A percentile compares a stretch with the other conserved stretches of the same genome.
These are phyloP conservation scores for Telfairia occidentalis DNA, from an alignment of 331 rosid genomes.

Conservation along the genomic window DNA sequence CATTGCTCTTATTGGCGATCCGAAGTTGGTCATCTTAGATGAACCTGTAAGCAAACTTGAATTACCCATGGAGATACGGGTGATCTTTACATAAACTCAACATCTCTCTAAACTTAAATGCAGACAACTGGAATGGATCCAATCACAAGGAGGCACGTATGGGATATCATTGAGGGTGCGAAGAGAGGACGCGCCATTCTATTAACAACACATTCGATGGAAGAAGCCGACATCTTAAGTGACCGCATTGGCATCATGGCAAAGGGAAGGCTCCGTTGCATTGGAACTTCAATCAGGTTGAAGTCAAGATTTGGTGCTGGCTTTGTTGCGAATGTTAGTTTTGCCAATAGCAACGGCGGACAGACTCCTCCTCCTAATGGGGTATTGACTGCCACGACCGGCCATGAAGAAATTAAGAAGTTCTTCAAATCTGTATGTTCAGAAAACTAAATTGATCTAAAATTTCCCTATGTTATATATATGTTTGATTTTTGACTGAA, in stretches of 20 bases:
- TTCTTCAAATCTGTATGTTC: slow-evolving; percentile 60
- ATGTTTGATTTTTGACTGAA: slow-evolving; percentile 21
- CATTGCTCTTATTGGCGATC: slow-evolving; percentile 86
- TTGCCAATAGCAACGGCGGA: slow-evolving; percentile 26
- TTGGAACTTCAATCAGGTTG: slow-evolving; percentile 76
- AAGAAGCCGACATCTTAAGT: slow-evolving; percentile 83
- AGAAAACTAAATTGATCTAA: neutral
- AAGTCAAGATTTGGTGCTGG: slow-evolving; percentile 83
- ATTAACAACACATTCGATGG: slow-evolving; percentile 95
- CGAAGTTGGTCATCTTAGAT: slow-evolving; percentile 68
- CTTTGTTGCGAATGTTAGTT: slow-evolving; percentile 54
- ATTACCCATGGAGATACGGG: neutral
- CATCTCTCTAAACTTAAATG: neutral
- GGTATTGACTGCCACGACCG: slow-evolving; percentile 25
- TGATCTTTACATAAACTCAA: slow-evolving; percentile 11
- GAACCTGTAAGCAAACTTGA: slow-evolving; percentile 53
- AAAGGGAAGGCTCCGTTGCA: slow-evolving; percentile 84
- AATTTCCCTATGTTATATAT: neutral
- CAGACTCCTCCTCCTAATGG: slow-evolving; percentile 25
- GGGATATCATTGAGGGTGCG: slow-evolving; percentile 80
- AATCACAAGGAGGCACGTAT: slow-evolving; percentile 82
- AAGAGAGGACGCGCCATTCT: slow-evolving; percentile 76
- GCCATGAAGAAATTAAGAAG: slow-evolving; percentile 50
- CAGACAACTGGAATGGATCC: slow-evolving; percentile 98
- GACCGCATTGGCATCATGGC: slow-evolving; percentile 94